A percentile compares a stretch with the other conserved stretches of the same genome.
Conservation (phyloP, 192 early-diverging fungal genomes). For the Mycoemilia scoparia region DNA sequence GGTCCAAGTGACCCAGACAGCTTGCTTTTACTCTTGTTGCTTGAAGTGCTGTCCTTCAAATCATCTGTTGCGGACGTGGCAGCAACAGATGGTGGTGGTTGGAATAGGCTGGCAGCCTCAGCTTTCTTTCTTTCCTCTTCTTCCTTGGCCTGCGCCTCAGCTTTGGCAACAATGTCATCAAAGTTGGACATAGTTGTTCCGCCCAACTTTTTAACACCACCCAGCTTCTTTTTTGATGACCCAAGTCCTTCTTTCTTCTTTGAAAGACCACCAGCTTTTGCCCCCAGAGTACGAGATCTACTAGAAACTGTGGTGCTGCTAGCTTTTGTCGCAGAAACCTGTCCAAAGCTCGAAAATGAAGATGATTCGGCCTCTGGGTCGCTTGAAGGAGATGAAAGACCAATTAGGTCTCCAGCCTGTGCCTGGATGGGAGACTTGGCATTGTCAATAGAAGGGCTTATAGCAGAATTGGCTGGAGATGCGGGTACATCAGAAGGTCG, state of each 20-base stretch:
- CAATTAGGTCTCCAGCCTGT: no score
- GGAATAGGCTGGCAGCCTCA: conserved; percentile 1
- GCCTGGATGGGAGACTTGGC: no score
- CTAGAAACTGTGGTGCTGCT: no score
- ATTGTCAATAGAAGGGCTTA: no score
- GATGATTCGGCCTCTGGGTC: no score
- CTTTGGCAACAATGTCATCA: conserved; percentile 78
- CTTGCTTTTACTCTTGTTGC: not conserved
- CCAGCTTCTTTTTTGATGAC: conserved; percentile 61
- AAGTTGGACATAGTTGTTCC: conserved; percentile 59
- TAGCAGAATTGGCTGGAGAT: no score
- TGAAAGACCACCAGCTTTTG: no score
- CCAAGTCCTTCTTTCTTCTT: conserved; percentile 23
- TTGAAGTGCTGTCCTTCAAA: not conserved
- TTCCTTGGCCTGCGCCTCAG: conserved; percentile 65
- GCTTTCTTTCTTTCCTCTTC: conserved; percentile 31
- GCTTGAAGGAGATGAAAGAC: no score
- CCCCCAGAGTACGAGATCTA: no score
- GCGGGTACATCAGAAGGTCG: no score
- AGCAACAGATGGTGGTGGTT: not conserved
- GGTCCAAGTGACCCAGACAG: not conserved
- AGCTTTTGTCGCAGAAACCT: no score
- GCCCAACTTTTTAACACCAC: conserved; percentile 67
- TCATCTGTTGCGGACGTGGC: not conserved
- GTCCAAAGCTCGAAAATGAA: no score